Percentiles rank a stretch among this genome's conserved stretches.
Evolutionary conservation across 306 rosid species (phyloP).

Genomic region (Dalbergia oliveri): DNA sequence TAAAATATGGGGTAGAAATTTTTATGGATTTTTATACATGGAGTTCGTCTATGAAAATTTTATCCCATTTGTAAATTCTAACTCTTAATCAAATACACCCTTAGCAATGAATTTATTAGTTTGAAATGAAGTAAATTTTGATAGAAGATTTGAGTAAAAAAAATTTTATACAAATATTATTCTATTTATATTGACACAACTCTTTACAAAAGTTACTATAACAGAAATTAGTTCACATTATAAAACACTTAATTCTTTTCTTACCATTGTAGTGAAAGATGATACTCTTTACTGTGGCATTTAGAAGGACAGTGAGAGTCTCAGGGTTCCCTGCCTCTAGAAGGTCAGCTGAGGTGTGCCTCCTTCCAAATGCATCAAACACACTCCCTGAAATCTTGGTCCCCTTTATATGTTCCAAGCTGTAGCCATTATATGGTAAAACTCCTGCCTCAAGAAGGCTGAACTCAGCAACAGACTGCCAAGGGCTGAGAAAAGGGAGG

Average conservation of each 20-base stretch:
- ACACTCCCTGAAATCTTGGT: slow-evolving; percentile 77
- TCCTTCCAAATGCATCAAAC: slow-evolving; percentile 66
- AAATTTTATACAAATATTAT: too few relatives aligned
- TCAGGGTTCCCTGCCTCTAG: slow-evolving; percentile 63
- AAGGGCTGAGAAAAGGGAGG: slow-evolving; percentile 63
- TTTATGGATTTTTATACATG: too few relatives aligned
- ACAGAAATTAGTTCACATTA: too few relatives aligned
- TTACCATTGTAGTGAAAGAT: slow-evolving; percentile 62
- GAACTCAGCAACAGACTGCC: slow-evolving; percentile 75
- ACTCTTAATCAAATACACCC: too few relatives aligned
- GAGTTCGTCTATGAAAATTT: too few relatives aligned
- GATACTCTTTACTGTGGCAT: slow-evolving; percentile 76
- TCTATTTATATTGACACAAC: too few relatives aligned
- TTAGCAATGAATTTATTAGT: too few relatives aligned
- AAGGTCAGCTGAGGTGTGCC: slow-evolving; percentile 79
- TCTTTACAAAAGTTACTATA: too few relatives aligned
- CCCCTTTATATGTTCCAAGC: slow-evolving; percentile 72
- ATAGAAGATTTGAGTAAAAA: too few relatives aligned
- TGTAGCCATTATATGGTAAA: slow-evolving; percentile 76
- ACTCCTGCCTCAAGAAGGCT: slow-evolving; percentile 82
- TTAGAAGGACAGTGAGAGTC: slow-evolving; percentile 64
- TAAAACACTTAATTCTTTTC: slow-evolving; percentile 26
- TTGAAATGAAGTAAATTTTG: too few relatives aligned
- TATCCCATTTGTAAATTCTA: too few relatives aligned
- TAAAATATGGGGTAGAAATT: too few relatives aligned